Conservation (phyloP, 371 early-diverging fungal species). For the Parasitella parasitica region DNA sequence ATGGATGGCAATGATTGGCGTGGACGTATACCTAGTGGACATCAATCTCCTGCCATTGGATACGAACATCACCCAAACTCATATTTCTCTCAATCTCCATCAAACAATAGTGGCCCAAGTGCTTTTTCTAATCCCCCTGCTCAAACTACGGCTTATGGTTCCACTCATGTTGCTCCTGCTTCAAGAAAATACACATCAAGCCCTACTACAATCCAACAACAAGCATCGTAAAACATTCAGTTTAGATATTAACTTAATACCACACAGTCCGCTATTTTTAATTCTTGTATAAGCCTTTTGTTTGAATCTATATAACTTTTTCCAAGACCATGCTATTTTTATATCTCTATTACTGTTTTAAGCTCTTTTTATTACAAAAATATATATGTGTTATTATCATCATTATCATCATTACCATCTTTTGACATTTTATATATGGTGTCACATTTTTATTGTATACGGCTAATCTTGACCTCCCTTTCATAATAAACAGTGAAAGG, state of each 20-base stretch:
- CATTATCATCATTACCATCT: conserved; percentile 1
- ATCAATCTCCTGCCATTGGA: conserved; percentile 11
- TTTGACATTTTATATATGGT: conserved; percentile 1
- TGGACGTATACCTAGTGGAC: conserved; percentile 14
- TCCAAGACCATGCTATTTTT: neutral
- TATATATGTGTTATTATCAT: no score
- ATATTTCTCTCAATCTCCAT: conserved; percentile 20
- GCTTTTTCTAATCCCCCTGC: conserved; percentile 14
- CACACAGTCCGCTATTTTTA: neutral
- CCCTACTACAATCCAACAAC: conserved; percentile 3
- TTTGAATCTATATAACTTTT: conserved; percentile 13
- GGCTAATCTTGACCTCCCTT: neutral
- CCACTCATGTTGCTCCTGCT: neutral
- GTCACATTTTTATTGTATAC: neutral
- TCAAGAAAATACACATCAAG: conserved; percentile 10
- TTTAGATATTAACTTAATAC: neutral
- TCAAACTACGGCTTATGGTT: conserved; percentile 17
- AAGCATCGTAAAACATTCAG: conserved; percentile 5
- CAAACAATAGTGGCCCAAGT: neutral
- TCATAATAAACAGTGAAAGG: neutral
- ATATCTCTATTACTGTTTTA: neutral
- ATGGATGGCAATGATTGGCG: conserved; percentile 23
- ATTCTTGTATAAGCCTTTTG: neutral
- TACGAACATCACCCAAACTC: conserved; percentile 22
- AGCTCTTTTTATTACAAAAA: neutral